phyloP scores from a whole-genome alignment of 805 yeast species.

The Saturnispora halmiae region DNA sequence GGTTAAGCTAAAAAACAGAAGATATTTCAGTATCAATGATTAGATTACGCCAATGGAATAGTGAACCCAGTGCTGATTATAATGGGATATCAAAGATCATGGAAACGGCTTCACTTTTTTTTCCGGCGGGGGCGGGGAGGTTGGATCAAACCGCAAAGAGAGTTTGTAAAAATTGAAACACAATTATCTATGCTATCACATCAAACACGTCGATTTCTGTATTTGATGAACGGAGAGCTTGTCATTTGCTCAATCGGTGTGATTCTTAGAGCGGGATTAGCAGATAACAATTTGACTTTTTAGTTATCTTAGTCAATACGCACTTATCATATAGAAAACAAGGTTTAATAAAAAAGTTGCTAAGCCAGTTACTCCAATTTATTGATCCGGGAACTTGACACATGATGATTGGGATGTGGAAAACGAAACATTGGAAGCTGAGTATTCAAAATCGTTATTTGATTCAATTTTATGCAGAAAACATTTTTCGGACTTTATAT shows the following conservation, averaged over 20 bases:
- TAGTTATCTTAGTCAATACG: constrained; percentile 8
- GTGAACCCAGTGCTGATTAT: not conserved
- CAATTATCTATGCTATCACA: not conserved
- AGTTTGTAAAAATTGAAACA: not conserved
- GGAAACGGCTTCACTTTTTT: not conserved
- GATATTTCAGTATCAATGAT: too few species aligned
- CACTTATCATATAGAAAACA: constrained; percentile 8
- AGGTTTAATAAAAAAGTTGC: constrained; percentile 4
- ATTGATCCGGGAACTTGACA: constrained; percentile 7
- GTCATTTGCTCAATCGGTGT: constrained; percentile 3
- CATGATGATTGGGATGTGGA: not conserved
- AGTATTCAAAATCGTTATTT: constrained; percentile 1
- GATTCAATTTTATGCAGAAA: not conserved
- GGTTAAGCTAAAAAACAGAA: too few species aligned
- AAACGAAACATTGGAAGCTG: not conserved
- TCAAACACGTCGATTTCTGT: constrained; percentile 1
- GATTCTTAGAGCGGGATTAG: constrained; percentile 4
- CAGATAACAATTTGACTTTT: not conserved
- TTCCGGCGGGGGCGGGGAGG: too few species aligned
- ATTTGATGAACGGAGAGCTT: not conserved
- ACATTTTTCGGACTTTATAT: constrained; percentile 9
- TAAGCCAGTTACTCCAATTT: constrained; percentile 8
- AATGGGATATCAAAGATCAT: not conserved
- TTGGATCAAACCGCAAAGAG: not conserved
- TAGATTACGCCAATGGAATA: constrained; percentile 2